Evolutionary conservation across 2,329 filamentous ascomycete species (phyloP), one percentile per base, ranked within the genome.

Genomic region (Penicillium psychrosexuale): DNA sequence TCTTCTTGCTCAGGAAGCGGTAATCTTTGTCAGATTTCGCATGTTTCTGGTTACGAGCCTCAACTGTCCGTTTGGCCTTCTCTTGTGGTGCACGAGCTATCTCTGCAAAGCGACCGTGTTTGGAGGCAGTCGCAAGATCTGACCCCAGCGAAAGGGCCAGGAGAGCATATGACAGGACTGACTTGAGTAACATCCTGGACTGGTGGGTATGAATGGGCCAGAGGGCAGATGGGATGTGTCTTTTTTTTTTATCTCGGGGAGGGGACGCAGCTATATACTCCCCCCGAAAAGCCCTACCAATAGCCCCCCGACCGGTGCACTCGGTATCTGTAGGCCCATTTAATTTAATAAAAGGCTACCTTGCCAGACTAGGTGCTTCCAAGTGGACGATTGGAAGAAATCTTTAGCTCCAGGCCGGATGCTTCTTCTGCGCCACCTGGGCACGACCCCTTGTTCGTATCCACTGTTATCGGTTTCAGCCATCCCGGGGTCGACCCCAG

Each of bases 91-190:
- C 60, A 28, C 67, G 68, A 40, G 63, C 57, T 19, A 56, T 61
- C 37, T 65, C 52, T 19, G 53, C 65, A 42, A 70, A 66, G 0
- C 62, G 67, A 13, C 68, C 68, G 57, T 68, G 64, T 15, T 61
- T 58, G 0, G 56, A 51, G 34, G 65, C 66, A 9, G 47, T 51
- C 8, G 53, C 64, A 22, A 57, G 38, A 9, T 64, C 65, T 3
- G 56, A 55, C 19, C 63, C 61, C 27, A 68, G 22, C 3, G 61
- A 61, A 13, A 67, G 43, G 6, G 61, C 61, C 27, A 69, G 28
- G 19, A 62, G 37, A 30, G 61, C 64, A 28, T 67, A 59, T 17
- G 61, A 62, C 45, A 69, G 36, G n/a, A 68, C 31, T 12, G 61
- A 56, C 49, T 60, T 62, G 17, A 71, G 59, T 51, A 63, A 55